Evolutionary conservation across 371 early-diverging fungal genomes (phyloP), one percentile per base, ranked within the genome.

Genomic region (Mucor sp.): DNA sequence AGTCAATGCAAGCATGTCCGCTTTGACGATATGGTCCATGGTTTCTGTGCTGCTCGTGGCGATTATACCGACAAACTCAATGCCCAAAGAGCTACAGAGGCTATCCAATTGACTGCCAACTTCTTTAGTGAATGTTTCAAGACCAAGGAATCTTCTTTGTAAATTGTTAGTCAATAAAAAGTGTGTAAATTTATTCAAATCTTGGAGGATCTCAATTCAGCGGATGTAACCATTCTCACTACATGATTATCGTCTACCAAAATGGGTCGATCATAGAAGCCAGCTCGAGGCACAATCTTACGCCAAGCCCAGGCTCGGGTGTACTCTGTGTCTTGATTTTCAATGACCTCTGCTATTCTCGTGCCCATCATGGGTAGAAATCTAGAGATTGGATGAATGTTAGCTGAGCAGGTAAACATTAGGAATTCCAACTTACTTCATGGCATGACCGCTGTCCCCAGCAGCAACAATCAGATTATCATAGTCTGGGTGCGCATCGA

Each of bases 11-110:
- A 79, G 47, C 74, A 83, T 62, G 74, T 81, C 50, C 83, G 88
- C 47, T 92, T 90, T 66, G 87, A 87, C 69, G 90, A 91, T 63
- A 85, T 86, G 80, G 75, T 50, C 66, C 93, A 92, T 56, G 93
- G 91, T 33, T 92, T 90, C 77, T 86, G 85, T 71, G 90, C 87
- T 58, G 82, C 90, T 48, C 84, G 91, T 64, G 88, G 88, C 44
- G 85, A 91, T 70, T 92, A 76, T 75, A 50, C 63, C 3, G 74
- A 89, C 28, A 77, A 79, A 63, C 50, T 78, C 9, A 80, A 81
- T 66, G 78, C 66, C 11, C 76, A 87, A 70, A 65, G 87, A 60
- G 83, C 82, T 11, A 82, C 74, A 48, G 86, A 87, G 68, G 87
- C 82, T 14, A 80, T 88, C 25, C 71, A 79, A 50, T 65, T 84